Conservation (phyloP, 495 filamentous ascomycete species). For the Neurospora sp. region DNA sequence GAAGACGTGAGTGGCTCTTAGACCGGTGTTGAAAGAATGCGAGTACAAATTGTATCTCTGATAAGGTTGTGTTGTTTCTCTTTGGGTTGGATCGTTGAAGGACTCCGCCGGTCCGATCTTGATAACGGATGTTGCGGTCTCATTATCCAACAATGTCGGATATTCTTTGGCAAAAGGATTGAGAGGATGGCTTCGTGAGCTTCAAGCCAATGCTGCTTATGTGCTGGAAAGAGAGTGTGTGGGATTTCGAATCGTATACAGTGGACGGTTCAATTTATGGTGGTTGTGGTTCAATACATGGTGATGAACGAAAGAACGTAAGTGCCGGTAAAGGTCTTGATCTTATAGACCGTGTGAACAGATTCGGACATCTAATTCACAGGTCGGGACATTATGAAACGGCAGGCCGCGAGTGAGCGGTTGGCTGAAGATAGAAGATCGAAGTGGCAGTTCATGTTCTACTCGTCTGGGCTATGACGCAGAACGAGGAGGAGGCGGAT, state of each 20-base stretch:
- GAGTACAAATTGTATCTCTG: neutral
- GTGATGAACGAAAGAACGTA: neutral
- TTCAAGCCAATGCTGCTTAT: neutral
- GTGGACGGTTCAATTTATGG: neutral
- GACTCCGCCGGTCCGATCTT: neutral
- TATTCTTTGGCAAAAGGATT: neutral
- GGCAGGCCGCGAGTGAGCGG: neutral
- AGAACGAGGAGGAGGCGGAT: conserved; percentile 50
- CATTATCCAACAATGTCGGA: neutral
- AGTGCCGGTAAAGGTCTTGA: neutral
- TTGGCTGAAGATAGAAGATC: neutral
- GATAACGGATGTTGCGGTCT: neutral
- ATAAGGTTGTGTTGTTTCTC: neutral
- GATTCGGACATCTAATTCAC: neutral
- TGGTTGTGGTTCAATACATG: neutral
- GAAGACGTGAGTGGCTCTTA: neutral
- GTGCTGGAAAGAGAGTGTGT: neutral
- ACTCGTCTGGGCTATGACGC: neutral
- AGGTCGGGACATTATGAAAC: neutral
- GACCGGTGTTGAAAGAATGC: neutral
- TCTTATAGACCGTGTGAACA: neutral
- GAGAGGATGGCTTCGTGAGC: neutral
- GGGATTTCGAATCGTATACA: neutral
- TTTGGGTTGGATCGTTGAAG: neutral
- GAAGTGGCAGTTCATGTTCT: neutral